phyloP scores from a whole-genome alignment of 352 stramenopile genomes.

The Peronospora belbahrii region DNA sequence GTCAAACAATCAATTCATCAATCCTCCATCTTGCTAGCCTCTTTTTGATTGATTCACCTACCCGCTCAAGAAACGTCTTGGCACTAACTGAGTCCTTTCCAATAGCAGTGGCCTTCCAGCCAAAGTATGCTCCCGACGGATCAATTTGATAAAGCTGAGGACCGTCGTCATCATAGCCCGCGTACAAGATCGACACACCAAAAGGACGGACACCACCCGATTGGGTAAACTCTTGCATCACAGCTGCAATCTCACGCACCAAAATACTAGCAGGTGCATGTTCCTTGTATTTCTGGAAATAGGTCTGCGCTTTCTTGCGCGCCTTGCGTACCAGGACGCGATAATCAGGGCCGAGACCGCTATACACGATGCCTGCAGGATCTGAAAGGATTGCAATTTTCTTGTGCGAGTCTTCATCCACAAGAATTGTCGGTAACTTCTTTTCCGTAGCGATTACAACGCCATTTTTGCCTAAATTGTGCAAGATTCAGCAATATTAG shows the following conservation, averaged over 20 bases:
- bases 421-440: constrained; percentile 93
- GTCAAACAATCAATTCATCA: background rate
- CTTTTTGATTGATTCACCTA: constrained; percentile 35
- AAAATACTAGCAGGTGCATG: constrained; percentile 93
- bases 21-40: no score
- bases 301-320: constrained; percentile 93
- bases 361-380: constrained; percentile 93
- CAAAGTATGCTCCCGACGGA: constrained; percentile 97
- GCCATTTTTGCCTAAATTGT: constrained; percentile 91
- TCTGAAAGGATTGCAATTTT: constrained; percentile 95
- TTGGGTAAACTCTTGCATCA: constrained; percentile 99
- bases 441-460: constrained; percentile 99
- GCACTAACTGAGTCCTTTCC: constrained; percentile 97
- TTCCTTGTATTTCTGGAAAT: constrained; percentile 93
- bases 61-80: constrained; percentile 99
- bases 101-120: constrained; percentile 99
- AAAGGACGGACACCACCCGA: constrained; percentile 97
- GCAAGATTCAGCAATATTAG: background rate
- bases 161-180: constrained; percentile 95
- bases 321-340: constrained; percentile 95
- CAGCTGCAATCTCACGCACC: constrained; percentile 91
- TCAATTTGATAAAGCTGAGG: constrained; percentile 98
- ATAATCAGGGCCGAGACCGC: constrained; percentile 97
- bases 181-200: constrained; percentile 96
- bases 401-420: constrained; percentile 92